phyloP scores from a whole-genome alignment of 2,329 filamentous ascomycete species.

The Hypoxylon sp. region DNA sequence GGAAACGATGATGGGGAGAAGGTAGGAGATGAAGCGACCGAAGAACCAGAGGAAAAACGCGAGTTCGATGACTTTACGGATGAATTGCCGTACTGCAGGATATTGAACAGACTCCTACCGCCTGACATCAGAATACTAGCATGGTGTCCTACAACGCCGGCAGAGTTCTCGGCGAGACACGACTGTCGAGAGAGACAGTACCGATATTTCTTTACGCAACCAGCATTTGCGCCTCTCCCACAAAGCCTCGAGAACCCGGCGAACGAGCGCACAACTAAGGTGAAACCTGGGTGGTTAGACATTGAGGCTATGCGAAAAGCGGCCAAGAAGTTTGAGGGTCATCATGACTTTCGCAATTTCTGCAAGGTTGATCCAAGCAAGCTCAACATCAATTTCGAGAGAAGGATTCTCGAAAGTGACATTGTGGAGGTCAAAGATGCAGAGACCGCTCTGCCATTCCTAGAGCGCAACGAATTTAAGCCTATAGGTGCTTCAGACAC shows the following conservation, averaged over 20 bases:
- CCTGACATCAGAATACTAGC: conserved; percentile 89
- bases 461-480: conserved; percentile 57
- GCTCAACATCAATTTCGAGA: conserved; percentile 83
- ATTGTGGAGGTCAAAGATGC: conserved; percentile 74
- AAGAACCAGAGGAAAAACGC: conserved; percentile 37
- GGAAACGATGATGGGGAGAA: conserved; percentile 32
- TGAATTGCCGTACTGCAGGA: conserved; percentile 83
- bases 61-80: conserved; percentile 74
- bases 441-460: conserved; percentile 64
- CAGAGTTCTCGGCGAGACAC: conserved; percentile 88
- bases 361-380: conserved; percentile 93
- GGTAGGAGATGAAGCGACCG: conserved; percentile 14
- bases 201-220: conserved; percentile 97
- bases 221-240: conserved; percentile 78
- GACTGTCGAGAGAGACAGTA: conserved; percentile 91
- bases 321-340: conserved; percentile 79
- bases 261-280: conserved; percentile 33
- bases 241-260: conserved; percentile 58
- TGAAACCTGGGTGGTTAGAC: conserved; percentile 81
- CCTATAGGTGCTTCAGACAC: conserved; percentile 40
- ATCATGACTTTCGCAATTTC: conserved; percentile 95
- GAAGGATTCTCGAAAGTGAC: conserved; percentile 80
- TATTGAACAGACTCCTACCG: conserved; percentile 88
- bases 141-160: conserved; percentile 86
- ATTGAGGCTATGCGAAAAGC: conserved; percentile 86